A percentile compares a stretch with the other conserved stretches of the same genome.
Conservation (phyloP, 2,329 filamentous ascomycete species). For the Pseudopyricularia cyperi region DNA sequence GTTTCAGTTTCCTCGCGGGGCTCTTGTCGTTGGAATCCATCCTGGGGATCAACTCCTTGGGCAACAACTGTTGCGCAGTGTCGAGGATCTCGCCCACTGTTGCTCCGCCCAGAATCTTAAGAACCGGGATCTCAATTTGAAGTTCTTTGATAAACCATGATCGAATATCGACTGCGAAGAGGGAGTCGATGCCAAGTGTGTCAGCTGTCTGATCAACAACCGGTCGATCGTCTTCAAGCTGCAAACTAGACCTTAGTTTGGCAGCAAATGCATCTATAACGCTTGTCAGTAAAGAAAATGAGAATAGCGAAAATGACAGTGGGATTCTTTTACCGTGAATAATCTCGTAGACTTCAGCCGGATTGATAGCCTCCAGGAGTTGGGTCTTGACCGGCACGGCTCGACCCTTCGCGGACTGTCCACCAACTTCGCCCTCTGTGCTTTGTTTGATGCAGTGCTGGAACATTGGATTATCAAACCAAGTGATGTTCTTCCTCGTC, state of each 20-base stretch:
- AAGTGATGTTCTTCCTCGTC: not conserved
- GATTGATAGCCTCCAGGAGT: not conserved
- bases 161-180: slow-evolving; percentile 5
- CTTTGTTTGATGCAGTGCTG: not conserved
- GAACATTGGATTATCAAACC: not conserved
- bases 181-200: slow-evolving; percentile 8
- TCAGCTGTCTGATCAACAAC: not conserved
- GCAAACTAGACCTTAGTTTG: not conserved
- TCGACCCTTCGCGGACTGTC: not conserved
- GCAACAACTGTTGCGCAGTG: not conserved
- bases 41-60: not conserved
- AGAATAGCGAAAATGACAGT: not conserved
- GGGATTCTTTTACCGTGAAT: not conserved
- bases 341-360: not conserved
- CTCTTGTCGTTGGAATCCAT: not conserved
- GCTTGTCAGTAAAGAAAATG: not conserved
- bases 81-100: not conserved
- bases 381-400: not conserved
- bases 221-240: not conserved
- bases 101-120: not conserved
- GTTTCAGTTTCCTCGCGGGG: not conserved
- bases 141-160: not conserved
- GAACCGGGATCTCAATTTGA: not conserved
- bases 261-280: not conserved
- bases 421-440: not conserved